A percentile compares a stretch with the other conserved stretches of the same genome.
Conservation (phyloP, 352 stramenopile species). For the Halophytophthora polymorphica region DNA sequence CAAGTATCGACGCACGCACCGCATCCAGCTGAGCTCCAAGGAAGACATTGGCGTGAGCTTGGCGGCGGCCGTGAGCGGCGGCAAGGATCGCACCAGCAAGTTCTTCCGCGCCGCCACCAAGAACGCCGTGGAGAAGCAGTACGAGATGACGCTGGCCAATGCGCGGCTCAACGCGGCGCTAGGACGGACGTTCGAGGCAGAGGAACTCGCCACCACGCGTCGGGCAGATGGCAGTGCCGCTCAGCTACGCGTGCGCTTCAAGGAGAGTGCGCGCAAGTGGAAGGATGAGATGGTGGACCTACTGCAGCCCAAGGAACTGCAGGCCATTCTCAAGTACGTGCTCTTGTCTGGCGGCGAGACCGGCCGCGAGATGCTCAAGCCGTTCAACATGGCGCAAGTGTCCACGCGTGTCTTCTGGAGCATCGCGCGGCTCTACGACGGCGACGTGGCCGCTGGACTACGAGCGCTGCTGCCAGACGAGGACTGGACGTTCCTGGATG, state of each 20-base stretch:
- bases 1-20: slow-evolving; percentile 52
- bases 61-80: slow-evolving; percentile 58
- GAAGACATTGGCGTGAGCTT: slow-evolving; percentile 70
- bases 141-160: slow-evolving; percentile 70
- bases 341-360: slow-evolving; percentile 76
- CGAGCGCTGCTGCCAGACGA: slow-evolving; percentile 68
- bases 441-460: slow-evolving; percentile 64
- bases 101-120: slow-evolving; percentile 80
- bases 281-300: slow-evolving; percentile 71
- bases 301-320: slow-evolving; percentile 62
- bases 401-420: slow-evolving; percentile 87
- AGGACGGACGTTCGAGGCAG: slow-evolving; percentile 53
- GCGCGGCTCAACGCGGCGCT: slow-evolving; percentile 72
- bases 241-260: slow-evolving; percentile 73
- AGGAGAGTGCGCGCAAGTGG: slow-evolving; percentile 79
- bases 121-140: slow-evolving; percentile 77
- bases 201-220: slow-evolving; percentile 26
- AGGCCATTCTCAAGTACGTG: slow-evolving; percentile 80
- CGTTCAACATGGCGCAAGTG: slow-evolving; percentile 87
- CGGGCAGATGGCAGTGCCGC: slow-evolving; percentile 21
- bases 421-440: slow-evolving; percentile 73
- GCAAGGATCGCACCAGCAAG: slow-evolving; percentile 53
- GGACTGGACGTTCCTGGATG: slow-evolving; percentile 84
- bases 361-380: slow-evolving; percentile 85
- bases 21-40: slow-evolving; percentile 70